Evolutionary conservation across 768 basidiomycete genomes (phyloP), one percentile per base, ranked within the genome.

Genomic region (Mycena venus): DNA sequence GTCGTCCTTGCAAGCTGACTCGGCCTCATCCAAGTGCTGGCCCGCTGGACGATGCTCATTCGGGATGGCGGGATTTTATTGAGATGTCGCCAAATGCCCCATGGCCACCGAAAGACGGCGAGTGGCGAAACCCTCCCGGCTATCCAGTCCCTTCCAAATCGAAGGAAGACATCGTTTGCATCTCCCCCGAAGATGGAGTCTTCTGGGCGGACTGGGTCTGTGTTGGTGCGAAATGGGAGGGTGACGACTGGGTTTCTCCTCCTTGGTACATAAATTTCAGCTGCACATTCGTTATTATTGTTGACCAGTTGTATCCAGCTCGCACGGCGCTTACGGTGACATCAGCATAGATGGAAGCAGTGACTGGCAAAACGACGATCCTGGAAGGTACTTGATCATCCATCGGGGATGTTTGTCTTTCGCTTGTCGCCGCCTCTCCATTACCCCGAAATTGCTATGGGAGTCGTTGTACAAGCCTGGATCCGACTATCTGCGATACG

Each of bases 201-300:
- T 76, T 69, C 58, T 76, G 72, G 72, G 17, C 25, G 9, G 75
- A 76, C 38, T 76, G 65, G 60, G 61, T 76, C 14, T 74, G 66
- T 40, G 75, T 76, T n/a, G 64, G 61, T 49, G 60, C 58, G 23
- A 55, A 29, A 12, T 75, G 74, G 74, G 27, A 66, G 49, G 49
- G 23, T 7, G 59, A 51, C 38, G 59, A 51, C 38, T 74, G 56
- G 59, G 67, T 76, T 11, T 76, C 75, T 67, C 70, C 74, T 23
- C 62, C n/a, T 15, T 72, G 72, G 74, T 75, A 55, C 17, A n/a
- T 59, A 25, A 10, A 42, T 2, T 11, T 11, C 23, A 21, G 0
- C 6, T 15, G 23, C 1, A 17, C 10, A 27, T 36, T 34, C 51
- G 34, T 12, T 2, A 40, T 58, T n/a, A 19, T 21, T 34, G 21